Evolutionary conservation across 768 basidiomycete species (phyloP), one percentile per base, ranked within the genome.

Genomic region (Daedaleopsis sinensis): DNA sequence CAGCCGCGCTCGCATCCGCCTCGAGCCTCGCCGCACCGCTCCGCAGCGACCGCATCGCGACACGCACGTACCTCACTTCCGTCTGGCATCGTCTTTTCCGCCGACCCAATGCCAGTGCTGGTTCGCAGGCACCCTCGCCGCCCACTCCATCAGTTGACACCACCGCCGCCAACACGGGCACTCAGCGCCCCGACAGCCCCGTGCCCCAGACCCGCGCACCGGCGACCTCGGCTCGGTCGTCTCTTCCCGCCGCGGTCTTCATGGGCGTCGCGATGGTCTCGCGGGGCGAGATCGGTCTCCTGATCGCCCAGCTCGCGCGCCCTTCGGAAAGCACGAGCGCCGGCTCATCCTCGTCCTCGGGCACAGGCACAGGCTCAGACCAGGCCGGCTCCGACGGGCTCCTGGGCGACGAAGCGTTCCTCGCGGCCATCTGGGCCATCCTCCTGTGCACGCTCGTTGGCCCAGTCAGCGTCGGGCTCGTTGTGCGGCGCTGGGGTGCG

Each of bases 261-360:
- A 67, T 69, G 37, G 68, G 67, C 56, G 52, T 84, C 4, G 86
- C 85, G 0, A 84, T 89, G 81, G 81, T 88, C 38, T 82, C 88
- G 0, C 79, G 88, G 2, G 89, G 89, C 1, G 88, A 89, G 71
- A 88, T 89, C 27, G 87, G 85, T 13, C 76, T 89, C 50, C 82
- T 87, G 36, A 81, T 88, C 35, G 82, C 84, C 38, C 76, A 83
- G 58, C 73, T 83, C 19, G 76, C 77, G 0, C 67, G 72, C 7
- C 27, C 27, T 32, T 3, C 27, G 3, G 27, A 32, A 32, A 32
- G 7, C 27, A 32, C 27, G 27, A 32, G 27, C 27, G 7, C 27
- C 27, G 27, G 27, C 27, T 32, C 27, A 7, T 32, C 27, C 27
- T 32, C 27, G 27, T n/a, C n/a, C n/a, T n/a, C n/a, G n/a, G n/a